These are phyloP conservation scores for Claviceps sp. DNA, from an alignment of 2,329 filamentous ascomycete species.

Conservation along the genomic window DNA sequence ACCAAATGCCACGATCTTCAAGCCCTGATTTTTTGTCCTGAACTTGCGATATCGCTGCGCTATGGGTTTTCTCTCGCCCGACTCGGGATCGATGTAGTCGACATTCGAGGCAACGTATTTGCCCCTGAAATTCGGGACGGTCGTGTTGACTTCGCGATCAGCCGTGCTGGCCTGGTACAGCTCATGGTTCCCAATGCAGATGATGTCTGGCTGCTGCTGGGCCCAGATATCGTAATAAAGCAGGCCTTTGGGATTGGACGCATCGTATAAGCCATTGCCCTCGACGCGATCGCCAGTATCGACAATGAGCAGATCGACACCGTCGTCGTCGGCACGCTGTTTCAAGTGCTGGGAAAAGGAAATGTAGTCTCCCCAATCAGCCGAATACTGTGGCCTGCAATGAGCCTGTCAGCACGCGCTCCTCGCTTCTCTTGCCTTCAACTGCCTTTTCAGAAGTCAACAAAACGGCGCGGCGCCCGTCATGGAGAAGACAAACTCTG, in stretches of 20 bases:
- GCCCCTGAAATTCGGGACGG: constrained; percentile 68
- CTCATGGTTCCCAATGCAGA: constrained; percentile 90
- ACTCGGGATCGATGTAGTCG: constrained; percentile 66
- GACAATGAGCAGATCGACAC: constrained; percentile 77
- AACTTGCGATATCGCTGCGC: constrained; percentile 79
- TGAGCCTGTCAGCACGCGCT: no score
- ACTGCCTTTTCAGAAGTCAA: no score
- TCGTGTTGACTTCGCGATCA: constrained; percentile 62
- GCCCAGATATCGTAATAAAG: constrained; percentile 82
- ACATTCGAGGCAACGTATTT: constrained; percentile 86
- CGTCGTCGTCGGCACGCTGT: constrained; percentile 61
- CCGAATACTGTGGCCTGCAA: constrained; percentile 69
- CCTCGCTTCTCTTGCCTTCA: no score
- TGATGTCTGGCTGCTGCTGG: constrained; percentile 68
- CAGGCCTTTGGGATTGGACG: constrained; percentile 71
- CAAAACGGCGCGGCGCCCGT: no score
- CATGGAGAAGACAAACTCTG: constrained; percentile 51
- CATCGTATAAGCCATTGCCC: constrained; percentile 89
- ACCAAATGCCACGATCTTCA: constrained; percentile 77
- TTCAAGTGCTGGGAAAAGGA: constrained; percentile 81
- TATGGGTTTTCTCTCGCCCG: constrained; percentile 59
- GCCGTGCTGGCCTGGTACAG: constrained; percentile 73
- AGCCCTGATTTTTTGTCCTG: constrained; percentile 76
- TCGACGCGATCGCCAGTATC: constrained; percentile 92
- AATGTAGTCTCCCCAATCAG: constrained; percentile 96